These are phyloP conservation scores for Senna tora DNA, from an alignment of 306 rosid species.

Conservation along the genomic window DNA sequence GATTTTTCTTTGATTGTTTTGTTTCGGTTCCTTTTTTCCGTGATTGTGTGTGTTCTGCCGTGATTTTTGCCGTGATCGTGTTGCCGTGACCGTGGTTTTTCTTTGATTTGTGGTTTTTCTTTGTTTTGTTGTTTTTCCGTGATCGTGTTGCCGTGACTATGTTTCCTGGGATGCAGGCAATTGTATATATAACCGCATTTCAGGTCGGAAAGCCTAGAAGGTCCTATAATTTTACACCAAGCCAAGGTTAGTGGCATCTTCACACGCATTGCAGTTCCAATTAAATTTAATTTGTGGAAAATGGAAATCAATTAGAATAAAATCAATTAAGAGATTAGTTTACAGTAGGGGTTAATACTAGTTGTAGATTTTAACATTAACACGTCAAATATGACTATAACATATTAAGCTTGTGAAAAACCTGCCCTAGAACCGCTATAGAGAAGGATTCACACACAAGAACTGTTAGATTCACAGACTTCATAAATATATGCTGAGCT, in stretches of 20 bases:
- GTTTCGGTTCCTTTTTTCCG: no score
- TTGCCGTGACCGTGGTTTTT: no score
- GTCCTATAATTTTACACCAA: slow-evolving; percentile 2
- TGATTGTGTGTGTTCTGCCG: no score
- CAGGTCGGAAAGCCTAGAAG: slow-evolving; percentile 6
- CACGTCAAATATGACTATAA: not conserved
- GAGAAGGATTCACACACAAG: slow-evolving; percentile 2
- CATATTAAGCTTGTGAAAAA: slow-evolving; percentile 10
- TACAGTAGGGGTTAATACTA: slow-evolving; percentile 3
- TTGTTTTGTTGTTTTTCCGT: no score
- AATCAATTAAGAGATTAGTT: slow-evolving; percentile 9
- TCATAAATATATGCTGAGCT: slow-evolving; percentile 10
- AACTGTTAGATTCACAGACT: not conserved
- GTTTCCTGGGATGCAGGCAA: no score
- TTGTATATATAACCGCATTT: slow-evolving; percentile 17
- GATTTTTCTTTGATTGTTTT: no score
- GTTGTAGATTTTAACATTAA: slow-evolving; percentile 12
- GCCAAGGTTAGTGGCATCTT: not conserved
- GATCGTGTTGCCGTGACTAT: no score
- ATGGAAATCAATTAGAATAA: not conserved
- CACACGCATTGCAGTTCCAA: not conserved
- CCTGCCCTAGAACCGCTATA: slow-evolving; percentile 13
- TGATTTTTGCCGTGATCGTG: no score
- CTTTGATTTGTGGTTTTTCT: no score
- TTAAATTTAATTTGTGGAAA: not conserved